A percentile compares a stretch with the other conserved stretches of the same genome.
These are phyloP conservation scores for Voacanga thouarsii DNA, from an alignment of 257 asterid species.

Conservation along the genomic window DNA sequence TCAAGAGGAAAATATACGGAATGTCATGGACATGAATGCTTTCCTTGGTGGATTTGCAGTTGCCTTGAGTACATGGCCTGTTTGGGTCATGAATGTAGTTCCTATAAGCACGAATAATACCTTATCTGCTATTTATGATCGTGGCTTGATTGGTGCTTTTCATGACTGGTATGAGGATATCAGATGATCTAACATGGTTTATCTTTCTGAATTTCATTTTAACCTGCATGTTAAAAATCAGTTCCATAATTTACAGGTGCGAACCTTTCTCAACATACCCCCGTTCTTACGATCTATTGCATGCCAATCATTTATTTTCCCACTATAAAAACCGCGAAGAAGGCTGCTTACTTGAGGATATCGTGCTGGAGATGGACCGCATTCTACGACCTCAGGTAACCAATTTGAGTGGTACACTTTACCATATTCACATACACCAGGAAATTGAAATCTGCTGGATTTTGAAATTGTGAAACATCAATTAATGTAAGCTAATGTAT, in stretches of 20 bases:
- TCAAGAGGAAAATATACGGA: conserved; percentile 64
- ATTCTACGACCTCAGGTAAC: conserved; percentile 75
- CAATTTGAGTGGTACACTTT: not conserved
- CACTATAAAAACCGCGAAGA: conserved; percentile 47
- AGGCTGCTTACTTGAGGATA: conserved; percentile 78
- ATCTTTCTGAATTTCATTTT: not conserved
- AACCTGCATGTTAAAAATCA: conserved; percentile 7
- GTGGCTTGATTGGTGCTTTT: conserved; percentile 77
- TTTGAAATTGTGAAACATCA: not conserved
- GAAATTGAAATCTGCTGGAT: not conserved
- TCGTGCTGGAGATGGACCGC: conserved; percentile 92
- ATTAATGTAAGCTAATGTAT: not conserved
- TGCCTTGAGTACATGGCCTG: conserved; percentile 78
- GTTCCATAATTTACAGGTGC: conserved; percentile 49
- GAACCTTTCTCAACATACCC: conserved; percentile 95
- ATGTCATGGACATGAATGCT: conserved; percentile 93
- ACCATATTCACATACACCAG: not conserved
- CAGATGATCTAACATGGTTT: not conserved
- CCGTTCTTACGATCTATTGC: conserved; percentile 68
- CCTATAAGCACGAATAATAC: conserved; percentile 61
- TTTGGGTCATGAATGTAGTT: conserved; percentile 86
- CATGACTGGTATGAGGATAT: conserved; percentile 72
- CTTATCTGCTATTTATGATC: conserved; percentile 67
- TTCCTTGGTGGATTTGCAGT: conserved; percentile 88
- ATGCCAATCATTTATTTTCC: conserved; percentile 58